Base-by-base conservation (phyloP, 2,329 filamentous ascomycete species). In the Trichoderma lentiforme region DNA sequence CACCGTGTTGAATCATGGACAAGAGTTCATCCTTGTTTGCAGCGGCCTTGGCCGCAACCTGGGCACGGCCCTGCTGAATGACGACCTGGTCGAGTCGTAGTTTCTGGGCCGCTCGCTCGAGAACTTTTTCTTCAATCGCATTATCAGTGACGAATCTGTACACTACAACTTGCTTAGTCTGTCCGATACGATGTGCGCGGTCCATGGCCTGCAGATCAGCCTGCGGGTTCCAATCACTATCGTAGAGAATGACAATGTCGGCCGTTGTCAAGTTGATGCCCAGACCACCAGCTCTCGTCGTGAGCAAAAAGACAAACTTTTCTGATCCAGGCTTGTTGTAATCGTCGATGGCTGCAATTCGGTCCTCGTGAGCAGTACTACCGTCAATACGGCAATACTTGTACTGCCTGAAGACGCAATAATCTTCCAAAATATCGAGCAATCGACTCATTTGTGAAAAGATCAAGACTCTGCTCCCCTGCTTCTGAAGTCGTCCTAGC, bases 391-490 rank as follows among this genome's bases (percentile, higher is more conserved):
- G 93, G 82, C 95, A 98, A 83, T 99, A 99, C 74, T 97, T 92
- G 83, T 93, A 98, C 36, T 94, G 91, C 72, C 95, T 89, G 86
- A 99, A 97, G 58, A 98, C 94, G 75, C 95, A 98, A 82, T 99
- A 99, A 81, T 99, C 96, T 80, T 99, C 96, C 18, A 99, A 87
- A 68, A 99, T 99, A 79, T 99, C 96, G 56, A 99, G 85, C 51
- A 98, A 87, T 88, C 96, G 93, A 78, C 95, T 98, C 96, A 99
- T 99, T 79, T 99, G 96, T 0, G 96, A 99, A 84, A 99, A 99
- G 77, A 99, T 98, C 71, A 99, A 88, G n/a, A 99, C 94, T 75
- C 96, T 90, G 79, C 95, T 98, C 56, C 94, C 96, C 79, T 97
- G 92, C 61, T 88, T 89, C 81, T 95, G 88, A 84, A 99, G 89